phyloP scores from a whole-genome alignment of 768 basidiomycete genomes.

The Lactarius tabidus region DNA sequence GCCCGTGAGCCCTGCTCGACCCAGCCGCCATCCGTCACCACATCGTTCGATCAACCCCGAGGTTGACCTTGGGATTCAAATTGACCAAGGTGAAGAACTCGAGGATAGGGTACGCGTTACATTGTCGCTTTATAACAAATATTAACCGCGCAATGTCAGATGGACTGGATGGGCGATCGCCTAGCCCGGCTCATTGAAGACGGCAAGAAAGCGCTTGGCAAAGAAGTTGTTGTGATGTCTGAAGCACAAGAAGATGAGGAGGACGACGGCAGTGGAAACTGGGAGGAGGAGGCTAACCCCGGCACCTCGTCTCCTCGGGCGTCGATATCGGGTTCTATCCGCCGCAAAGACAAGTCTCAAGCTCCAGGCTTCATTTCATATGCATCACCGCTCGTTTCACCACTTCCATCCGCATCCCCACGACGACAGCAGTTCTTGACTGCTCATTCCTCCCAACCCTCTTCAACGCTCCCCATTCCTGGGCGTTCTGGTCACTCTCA shows the following conservation, averaged over 20 bases:
- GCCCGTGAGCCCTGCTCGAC: slow-evolving; percentile 21
- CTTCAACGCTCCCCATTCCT: slow-evolving; percentile 32
- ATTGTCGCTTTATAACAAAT: background rate
- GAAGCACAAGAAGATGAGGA: slow-evolving; percentile 70
- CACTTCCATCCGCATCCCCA: slow-evolving; percentile 28
- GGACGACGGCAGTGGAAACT: slow-evolving; percentile 69
- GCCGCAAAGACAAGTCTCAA: slow-evolving; percentile 25
- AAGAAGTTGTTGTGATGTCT: slow-evolving; percentile 76
- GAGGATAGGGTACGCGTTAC: slow-evolving; percentile 22
- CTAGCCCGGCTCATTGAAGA: slow-evolving; percentile 69
- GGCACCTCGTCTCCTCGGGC: slow-evolving; percentile 15
- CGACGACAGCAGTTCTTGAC: slow-evolving; percentile 13
- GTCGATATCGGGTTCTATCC: slow-evolving; percentile 29
- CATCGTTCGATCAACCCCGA: slow-evolving; percentile 37
- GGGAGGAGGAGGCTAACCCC: slow-evolving; percentile 61
- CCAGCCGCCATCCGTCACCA: slow-evolving; percentile 28
- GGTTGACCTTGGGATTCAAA: slow-evolving; percentile 38
- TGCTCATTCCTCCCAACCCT: slow-evolving; percentile 28
- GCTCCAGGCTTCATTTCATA: slow-evolving; percentile 27
- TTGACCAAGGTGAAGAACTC: slow-evolving; percentile 14
- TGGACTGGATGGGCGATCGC: slow-evolving; percentile 80
- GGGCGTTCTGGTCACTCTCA: slow-evolving; percentile 27
- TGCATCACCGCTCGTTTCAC: slow-evolving; percentile 31
- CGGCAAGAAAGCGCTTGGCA: slow-evolving; percentile 69
- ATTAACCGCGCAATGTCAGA: slow-evolving; percentile 38